phyloP scores from a whole-genome alignment of 2,329 filamentous ascomycete species.

The Fusarium sublunatum region DNA sequence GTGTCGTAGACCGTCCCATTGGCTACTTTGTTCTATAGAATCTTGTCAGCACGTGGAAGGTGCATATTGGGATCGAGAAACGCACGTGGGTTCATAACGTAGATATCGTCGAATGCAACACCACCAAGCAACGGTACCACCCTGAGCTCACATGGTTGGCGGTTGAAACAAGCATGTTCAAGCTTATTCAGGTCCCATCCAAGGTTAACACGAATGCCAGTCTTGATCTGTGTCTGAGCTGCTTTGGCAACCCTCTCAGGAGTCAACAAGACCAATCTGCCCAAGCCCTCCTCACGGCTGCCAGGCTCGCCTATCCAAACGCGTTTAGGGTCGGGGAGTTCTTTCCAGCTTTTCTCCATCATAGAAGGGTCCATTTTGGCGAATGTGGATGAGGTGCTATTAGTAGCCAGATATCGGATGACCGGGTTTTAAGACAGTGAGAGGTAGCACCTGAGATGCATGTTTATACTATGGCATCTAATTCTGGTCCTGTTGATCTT shows the following conservation, averaged over 20 bases:
- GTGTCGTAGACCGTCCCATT: conserved; percentile 64
- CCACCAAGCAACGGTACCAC: conserved; percentile 61
- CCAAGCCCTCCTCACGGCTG: conserved; percentile 63
- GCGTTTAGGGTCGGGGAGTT: conserved; percentile 59
- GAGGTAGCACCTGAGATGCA: neutral
- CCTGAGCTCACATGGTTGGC: conserved; percentile 62
- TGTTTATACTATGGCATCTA: conserved; percentile 13
- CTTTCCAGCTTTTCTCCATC: conserved; percentile 36
- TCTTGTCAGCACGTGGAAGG: neutral
- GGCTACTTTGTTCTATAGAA: conserved; percentile 56
- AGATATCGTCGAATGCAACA: conserved; percentile 61
- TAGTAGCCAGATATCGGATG: neutral
- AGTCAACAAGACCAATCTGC: conserved; percentile 62
- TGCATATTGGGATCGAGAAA: neutral
- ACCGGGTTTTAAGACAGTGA: neutral
- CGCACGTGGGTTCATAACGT: conserved; percentile 59
- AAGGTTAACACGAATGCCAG: conserved; percentile 62
- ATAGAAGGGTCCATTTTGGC: conserved; percentile 22
- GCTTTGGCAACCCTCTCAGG: conserved; percentile 60
- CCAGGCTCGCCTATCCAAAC: conserved; percentile 60
- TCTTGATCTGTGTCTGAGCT: conserved; percentile 62
- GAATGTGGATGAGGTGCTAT: too few relatives aligned
- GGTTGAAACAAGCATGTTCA: conserved; percentile 64
- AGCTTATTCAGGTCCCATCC: conserved; percentile 67
- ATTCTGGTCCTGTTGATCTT: too few relatives aligned